Evolutionary conservation across 108 stramenopile species (phyloP).

Genomic region (Schizochytrium sp.): DNA sequence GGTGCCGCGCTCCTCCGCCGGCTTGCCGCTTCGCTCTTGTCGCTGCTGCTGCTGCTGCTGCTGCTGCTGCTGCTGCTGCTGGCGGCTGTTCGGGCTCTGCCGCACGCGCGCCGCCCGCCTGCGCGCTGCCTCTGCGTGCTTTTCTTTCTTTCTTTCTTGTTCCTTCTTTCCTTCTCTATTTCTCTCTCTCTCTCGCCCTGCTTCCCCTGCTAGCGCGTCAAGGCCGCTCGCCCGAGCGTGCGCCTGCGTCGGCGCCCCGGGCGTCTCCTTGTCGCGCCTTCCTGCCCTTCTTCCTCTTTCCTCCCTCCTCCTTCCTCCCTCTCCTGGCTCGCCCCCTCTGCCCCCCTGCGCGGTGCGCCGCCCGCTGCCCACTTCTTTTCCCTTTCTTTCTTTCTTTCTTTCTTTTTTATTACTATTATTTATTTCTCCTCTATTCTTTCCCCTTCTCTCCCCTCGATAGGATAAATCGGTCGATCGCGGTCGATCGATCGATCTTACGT

Average conservation of each 20-base stretch:
- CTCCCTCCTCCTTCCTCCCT: neutral
- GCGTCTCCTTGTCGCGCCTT: too few species aligned
- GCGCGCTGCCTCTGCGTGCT: neutral
- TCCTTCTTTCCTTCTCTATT: neutral
- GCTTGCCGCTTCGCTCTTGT: neutral
- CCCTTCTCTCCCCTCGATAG: neutral
- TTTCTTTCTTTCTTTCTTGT: neutral
- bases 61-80: neutral
- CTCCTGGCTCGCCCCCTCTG: neutral
- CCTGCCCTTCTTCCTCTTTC: neutral
- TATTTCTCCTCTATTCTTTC: neutral
- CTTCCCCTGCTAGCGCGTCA: neutral
- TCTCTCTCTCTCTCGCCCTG: neutral
- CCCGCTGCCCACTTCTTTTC: neutral
- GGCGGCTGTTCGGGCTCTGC: neutral
- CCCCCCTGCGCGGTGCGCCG: too few species aligned
- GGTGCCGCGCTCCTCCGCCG: neutral
- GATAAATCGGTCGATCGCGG: too few species aligned
- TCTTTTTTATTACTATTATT: too few species aligned
- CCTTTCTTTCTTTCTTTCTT: neutral
- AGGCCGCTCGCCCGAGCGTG: too few species aligned
- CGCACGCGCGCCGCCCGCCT: neutral
- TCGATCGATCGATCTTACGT: neutral
- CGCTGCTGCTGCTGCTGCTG: neutral
- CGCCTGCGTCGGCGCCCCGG: too few species aligned